Base-by-base conservation (phyloP, 208 protist species). In the Willaertia magna region DNA sequence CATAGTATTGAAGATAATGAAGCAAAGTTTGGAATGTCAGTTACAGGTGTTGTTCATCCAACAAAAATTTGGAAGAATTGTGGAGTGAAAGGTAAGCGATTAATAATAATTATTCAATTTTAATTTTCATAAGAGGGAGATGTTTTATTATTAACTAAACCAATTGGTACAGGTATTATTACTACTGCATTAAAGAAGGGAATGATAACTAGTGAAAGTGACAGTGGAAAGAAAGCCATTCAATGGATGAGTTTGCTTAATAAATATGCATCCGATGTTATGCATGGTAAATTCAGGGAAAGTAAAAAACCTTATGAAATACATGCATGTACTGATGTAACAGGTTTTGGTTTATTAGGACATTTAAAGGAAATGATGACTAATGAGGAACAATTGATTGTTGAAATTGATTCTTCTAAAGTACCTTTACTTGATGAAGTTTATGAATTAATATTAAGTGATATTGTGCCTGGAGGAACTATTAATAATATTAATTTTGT, bases 71-170 rank as follows among this genome's bases (percentile, higher is more conserved):
- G 76, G 88, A 86, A 42, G 12, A 87, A 93, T 20, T 44, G 61
- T 46, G 91, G 89, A 7, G n/a, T n/a, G n/a, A n/a, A n/a, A n/a
- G n/a, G n/a, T n/a, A n/a, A n/a, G n/a, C n/a, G n/a, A n/a, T n/a
- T n/a, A n/a, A n/a, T n/a, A n/a, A n/a, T n/a, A n/a, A n/a, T n/a
- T n/a, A n/a, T n/a, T n/a, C n/a, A n/a, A n/a, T n/a, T n/a, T n/a
- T n/a, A n/a, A n/a, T n/a, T n/a, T n/a, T 49, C 7, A 16, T 4
- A 30, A 9, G 4, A 40, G 2, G 93, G 93, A 26, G 93, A 94
- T 81, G 89, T 92, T 9, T n/a, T 94, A 0, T 67, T 94, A 16
- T 55, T 94, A 4, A 94, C 93, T 1, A 94, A 94, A 74, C 93
- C 93, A 40, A 44, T 94, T 7, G 93, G 93, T 26, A 51, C 59